Evolutionary conservation across 306 rosid genomes (phyloP).

Genomic region (Rubus parviflorus): DNA sequence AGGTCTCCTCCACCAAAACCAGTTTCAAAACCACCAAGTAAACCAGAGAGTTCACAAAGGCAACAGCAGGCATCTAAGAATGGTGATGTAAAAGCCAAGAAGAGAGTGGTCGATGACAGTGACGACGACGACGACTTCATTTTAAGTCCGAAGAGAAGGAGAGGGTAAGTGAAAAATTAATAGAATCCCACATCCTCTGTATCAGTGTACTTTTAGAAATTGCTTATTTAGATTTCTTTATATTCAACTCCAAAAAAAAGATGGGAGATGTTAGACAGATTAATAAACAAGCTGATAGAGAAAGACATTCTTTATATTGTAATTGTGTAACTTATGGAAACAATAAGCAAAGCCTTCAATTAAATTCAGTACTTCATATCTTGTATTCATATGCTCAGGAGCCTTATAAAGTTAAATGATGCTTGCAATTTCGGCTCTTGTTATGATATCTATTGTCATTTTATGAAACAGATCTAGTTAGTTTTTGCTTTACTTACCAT

Average conservation of each 20-base stretch:
- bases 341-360: constrained; percentile 28
- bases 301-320: constrained; percentile 49
- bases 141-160: constrained; percentile 75
- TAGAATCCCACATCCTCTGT: constrained; percentile 7
- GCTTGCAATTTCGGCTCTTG: neutral
- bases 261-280: constrained; percentile 25
- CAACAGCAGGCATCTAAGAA: constrained; percentile 65
- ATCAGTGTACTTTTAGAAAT: constrained; percentile 16
- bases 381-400: neutral
- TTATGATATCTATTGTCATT: neutral
- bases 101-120: constrained; percentile 47
- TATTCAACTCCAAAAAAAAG: constrained; percentile 13
- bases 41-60: constrained; percentile 63
- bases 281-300: constrained; percentile 24
- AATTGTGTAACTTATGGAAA: constrained; percentile 28
- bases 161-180: constrained; percentile 35
- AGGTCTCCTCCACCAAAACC: constrained; percentile 12
- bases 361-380: neutral
- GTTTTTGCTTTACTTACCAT: neutral
- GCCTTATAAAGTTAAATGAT: neutral
- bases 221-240: constrained; percentile 19
- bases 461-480: neutral
- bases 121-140: constrained; percentile 62
- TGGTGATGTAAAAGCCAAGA: constrained; percentile 72
- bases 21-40: constrained; percentile 42